A percentile compares a stretch with the other conserved stretches of the same genome.
Conservation (phyloP, 2,329 filamentous ascomycete genomes). For the Aureobasidium sp. region DNA sequence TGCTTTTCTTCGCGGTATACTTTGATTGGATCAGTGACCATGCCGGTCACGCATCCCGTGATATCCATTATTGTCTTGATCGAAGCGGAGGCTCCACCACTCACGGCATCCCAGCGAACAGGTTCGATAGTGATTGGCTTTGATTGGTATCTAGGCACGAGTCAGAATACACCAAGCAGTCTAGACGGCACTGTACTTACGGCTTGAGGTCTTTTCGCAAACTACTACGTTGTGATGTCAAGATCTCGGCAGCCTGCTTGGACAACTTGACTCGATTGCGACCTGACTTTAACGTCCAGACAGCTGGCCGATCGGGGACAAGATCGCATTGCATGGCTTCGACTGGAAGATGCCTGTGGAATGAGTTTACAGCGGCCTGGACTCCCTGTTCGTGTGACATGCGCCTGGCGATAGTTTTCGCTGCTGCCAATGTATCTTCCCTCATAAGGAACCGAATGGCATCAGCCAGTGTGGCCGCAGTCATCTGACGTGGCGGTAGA, state of each 20-base stretch:
- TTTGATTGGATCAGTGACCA: background rate
- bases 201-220: slow-evolving; percentile 61
- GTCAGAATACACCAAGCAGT: background rate
- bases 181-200: background rate
- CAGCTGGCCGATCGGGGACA: slow-evolving; percentile 60
- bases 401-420: slow-evolving; percentile 33
- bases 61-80: slow-evolving; percentile 53
- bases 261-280: slow-evolving; percentile 35
- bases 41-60: slow-evolving; percentile 49
- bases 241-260: background rate
- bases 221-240: slow-evolving; percentile 62
- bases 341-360: slow-evolving; percentile 49
- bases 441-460: slow-evolving; percentile 42
- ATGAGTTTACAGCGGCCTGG: slow-evolving; percentile 36
- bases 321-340: slow-evolving; percentile 64
- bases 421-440: slow-evolving; percentile 31
- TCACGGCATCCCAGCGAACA: background rate
- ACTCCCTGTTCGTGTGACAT: slow-evolving; percentile 40
- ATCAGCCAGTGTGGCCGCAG: slow-evolving; percentile 36
- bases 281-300: slow-evolving; percentile 65
- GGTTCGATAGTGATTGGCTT: background rate
- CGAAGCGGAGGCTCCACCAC: background rate
- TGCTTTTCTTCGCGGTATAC: background rate
- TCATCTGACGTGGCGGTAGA: slow-evolving; percentile 42
- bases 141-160: background rate